Base-by-base conservation (phyloP, 768 basidiomycete genomes). In the Amanita subjunquillea region DNA sequence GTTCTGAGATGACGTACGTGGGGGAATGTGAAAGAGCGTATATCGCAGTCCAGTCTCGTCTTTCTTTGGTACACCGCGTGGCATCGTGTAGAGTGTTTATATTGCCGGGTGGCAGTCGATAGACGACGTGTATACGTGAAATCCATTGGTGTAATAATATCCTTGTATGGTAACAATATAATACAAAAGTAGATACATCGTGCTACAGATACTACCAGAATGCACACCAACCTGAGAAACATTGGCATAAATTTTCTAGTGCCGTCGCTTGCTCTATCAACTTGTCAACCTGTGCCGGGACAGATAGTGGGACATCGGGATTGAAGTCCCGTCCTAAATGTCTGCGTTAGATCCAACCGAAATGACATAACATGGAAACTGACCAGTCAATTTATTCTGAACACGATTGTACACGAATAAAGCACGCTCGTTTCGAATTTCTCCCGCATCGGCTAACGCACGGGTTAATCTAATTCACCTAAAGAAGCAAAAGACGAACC, bases 211-310 rank as follows among this genome's bases (percentile, higher is more conserved):
- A 53, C 58, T 68, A 88, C 86, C 86, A 88, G 69, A 87, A 88
- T 39, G 86, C 85, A 69, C 85, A 87, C 93, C 92, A 95, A 65
- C 93, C 93, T 56, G 91, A 89, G 73, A 95, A 96, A 62, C 91
- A 93, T 65, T 95, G 94, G 65, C 92, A 96, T 2, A 98, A 79
- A 65, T 98, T 96, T 67, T 97, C 94, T 41, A 97, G 66, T 12
- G 90, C 85, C 3, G 89, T 96, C 4, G 96, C 91, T 65, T 98
- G 91, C 56, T 84, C 77, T 56, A 99, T 97, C 50, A 99, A 73
- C 65, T 87, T 86, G 62, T 93, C 90, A 10, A 99, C 96, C 66
- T 99, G 96, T 8, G 73, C 78, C 23, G 75, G 69, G n/a, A 97
- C 88, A 7, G 75, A 69, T 44, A 98, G 74, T 1, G 75, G 72